A percentile compares a stretch with the other conserved stretches of the same genome.
These are phyloP conservation scores for Chlorociboria aeruginascens DNA, from an alignment of 495 filamentous ascomycete genomes.

Conservation along the genomic window DNA sequence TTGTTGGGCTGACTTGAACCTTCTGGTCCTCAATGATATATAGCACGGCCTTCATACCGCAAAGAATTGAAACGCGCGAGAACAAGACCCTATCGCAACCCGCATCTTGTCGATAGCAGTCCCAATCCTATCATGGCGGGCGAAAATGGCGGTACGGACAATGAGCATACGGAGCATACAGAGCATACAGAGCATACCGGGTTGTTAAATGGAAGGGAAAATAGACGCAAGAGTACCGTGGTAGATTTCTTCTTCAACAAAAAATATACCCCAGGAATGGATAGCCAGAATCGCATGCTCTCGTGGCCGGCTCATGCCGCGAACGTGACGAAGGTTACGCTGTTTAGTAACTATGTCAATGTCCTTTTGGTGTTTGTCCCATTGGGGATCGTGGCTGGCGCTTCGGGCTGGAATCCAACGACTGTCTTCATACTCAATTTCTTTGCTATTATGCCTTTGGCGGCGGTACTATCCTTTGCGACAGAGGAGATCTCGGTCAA, in stretches of 20 bases:
- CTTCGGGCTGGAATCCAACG: conserved; percentile 57
- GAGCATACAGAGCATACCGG: conserved; percentile 11
- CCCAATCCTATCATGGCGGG: background rate
- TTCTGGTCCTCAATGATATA: conserved; percentile 7
- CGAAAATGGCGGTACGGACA: background rate
- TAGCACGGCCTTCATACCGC: conserved; percentile 12
- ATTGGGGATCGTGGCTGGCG: conserved; percentile 70
- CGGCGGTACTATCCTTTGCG: conserved; percentile 85
- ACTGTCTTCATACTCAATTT: conserved; percentile 85
- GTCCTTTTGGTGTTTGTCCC: conserved; percentile 83
- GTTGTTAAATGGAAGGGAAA: conserved; percentile 4
- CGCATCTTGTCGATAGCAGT: background rate
- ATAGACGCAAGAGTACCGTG: conserved; percentile 9
- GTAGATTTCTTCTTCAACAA: conserved; percentile 29
- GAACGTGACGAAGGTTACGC: conserved; percentile 38
- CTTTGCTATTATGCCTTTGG: conserved; percentile 88
- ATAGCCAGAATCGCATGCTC: conserved; percentile 39
- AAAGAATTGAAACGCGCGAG: conserved; percentile 4
- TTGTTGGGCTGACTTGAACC: conserved; percentile 9
- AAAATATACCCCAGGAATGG: conserved; percentile 31
- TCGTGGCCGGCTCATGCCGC: conserved; percentile 41
- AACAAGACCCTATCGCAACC: background rate
- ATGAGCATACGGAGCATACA: conserved; percentile 9
- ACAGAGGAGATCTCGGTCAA: conserved; percentile 82
- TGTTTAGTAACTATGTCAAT: conserved; percentile 68